Conservation (phyloP, 2,329 filamentous ascomycete genomes). For the Nemania diffusa region DNA sequence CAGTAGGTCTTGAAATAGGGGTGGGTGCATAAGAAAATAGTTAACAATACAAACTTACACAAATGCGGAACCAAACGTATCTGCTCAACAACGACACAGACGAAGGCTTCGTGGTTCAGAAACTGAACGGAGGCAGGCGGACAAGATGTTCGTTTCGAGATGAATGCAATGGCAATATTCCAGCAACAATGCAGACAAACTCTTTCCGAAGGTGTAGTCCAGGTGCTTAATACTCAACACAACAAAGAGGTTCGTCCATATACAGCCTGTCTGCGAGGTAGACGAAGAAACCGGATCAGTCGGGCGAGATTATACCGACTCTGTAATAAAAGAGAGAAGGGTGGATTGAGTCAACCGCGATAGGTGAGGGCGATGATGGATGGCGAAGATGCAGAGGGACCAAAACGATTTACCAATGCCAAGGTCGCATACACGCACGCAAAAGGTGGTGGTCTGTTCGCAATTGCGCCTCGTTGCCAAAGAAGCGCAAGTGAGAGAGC, state of each 20-base stretch:
- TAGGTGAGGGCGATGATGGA: neutral
- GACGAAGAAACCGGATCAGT: conserved; percentile 6
- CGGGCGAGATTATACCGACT: conserved; percentile 10
- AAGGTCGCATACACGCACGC: conserved; percentile 10
- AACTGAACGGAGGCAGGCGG: conserved; percentile 1
- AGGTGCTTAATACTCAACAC: conserved; percentile 10
- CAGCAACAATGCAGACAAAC: conserved; percentile 52
- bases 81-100: neutral
- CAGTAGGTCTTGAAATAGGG: conserved; percentile 18
- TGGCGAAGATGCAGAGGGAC: neutral
- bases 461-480: conserved; percentile 18
- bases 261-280: conserved; percentile 1
- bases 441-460: conserved; percentile 21
- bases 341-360: conserved; percentile 4
- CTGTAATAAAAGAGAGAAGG: neutral
- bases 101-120: neutral
- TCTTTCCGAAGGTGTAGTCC: conserved; percentile 28
- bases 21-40: neutral
- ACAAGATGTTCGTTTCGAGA: conserved; percentile 16
- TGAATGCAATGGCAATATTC: conserved; percentile 54
- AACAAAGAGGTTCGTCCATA: neutral
- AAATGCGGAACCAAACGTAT: neutral
- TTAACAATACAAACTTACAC: conserved; percentile 25
- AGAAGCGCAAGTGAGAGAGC: conserved; percentile 8
- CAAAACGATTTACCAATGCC: conserved; percentile 17